phyloP scores from a whole-genome alignment of 1,284 basidiomycete genomes.

The Puccinia novopanici region DNA sequence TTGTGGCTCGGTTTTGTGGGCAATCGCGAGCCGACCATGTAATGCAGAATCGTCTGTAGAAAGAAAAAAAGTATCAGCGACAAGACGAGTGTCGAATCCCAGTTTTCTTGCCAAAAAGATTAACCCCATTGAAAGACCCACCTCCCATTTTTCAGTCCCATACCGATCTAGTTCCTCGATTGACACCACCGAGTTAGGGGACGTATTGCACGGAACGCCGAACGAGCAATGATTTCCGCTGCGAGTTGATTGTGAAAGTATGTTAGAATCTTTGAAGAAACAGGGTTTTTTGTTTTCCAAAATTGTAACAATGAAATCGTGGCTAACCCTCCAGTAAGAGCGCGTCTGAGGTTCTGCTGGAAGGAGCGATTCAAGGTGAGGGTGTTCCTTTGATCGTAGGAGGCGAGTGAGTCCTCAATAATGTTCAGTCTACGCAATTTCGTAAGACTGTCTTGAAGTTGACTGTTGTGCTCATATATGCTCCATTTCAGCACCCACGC shows the following conservation, averaged over 20 bases:
- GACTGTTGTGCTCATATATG: slow-evolving; percentile 58
- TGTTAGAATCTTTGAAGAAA: no score
- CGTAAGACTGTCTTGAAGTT: slow-evolving; percentile 71
- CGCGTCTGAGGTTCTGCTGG: slow-evolving; percentile 77
- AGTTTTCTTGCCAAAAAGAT: no score
- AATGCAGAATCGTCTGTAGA: slow-evolving; percentile 86
- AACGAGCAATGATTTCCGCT: slow-evolving; percentile 89
- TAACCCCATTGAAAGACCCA: slow-evolving; percentile 58
- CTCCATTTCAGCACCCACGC: not conserved
- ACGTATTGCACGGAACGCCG: slow-evolving; percentile 75
- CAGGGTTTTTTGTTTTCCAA: no score
- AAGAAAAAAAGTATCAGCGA: not conserved
- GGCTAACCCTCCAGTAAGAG: slow-evolving; percentile 87
- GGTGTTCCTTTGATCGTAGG: slow-evolving; percentile 50
- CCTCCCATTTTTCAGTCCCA: slow-evolving; percentile 93
- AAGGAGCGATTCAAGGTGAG: slow-evolving; percentile 71
- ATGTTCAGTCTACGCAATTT: slow-evolving; percentile 75
- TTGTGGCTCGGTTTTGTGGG: slow-evolving; percentile 72
- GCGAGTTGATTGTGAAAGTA: slow-evolving; percentile 24
- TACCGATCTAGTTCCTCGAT: slow-evolving; percentile 76
- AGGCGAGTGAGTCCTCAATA: slow-evolving; percentile 63
- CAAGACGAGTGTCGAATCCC: slow-evolving; percentile 21
- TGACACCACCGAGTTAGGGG: slow-evolving; percentile 63
- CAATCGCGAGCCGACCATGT: slow-evolving; percentile 80
- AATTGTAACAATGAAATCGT: slow-evolving; percentile 47